Base-by-base conservation (phyloP, 2,329 filamentous ascomycete species). In the Bimuria novae-zelandiae region DNA sequence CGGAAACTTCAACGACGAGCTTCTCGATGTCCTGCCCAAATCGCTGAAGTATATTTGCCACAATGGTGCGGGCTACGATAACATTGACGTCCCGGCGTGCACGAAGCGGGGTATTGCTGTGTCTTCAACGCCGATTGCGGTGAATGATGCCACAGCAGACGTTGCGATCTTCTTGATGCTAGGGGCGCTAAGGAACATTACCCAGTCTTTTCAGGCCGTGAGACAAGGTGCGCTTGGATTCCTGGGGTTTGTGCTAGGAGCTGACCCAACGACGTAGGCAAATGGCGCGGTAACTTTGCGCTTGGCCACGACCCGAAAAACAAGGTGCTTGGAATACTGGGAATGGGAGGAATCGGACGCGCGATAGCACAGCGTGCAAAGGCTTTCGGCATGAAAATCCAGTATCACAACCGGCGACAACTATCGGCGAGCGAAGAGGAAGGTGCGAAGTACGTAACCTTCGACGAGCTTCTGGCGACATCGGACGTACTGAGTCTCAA, bases 331-430 rank as follows among this genome's bases (percentile, higher is more conserved):
- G 83, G 82, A 4, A 82, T 85, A 51, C 69, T 86, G 1, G 83
- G 83, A 10, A 84, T 85, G 81, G 83, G 83, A 22, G 81, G 82
- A 8, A 85, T 86, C 41, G 83, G 83, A 2, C 73, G 77, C 12
- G 79, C 80, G 6, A 75, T 79, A 8, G 76, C 76, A 21, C 67
- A 69, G 19, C 76, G 80, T 36, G 81, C 80, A 3, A 76, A 76
- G 25, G 78, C 78, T 0, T 84, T 85, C 56, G 83, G 82, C 36
- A 82, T 85, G 76, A 74, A 73, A 53, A 77, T 84, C n/a, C 77
- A 81, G 55, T 86, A 85, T 64, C 82, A 85, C 72, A 85, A 85
- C 68, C 77, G 78, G 7, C 67, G 66, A 16, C 75, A 62, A 22
- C 53, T 75, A 41, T 58, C 70, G n/a, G 75, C 8, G 47, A 75